Evolutionary conservation across 352 stramenopile genomes (phyloP).

Genomic region (Pythium sukuiense): DNA sequence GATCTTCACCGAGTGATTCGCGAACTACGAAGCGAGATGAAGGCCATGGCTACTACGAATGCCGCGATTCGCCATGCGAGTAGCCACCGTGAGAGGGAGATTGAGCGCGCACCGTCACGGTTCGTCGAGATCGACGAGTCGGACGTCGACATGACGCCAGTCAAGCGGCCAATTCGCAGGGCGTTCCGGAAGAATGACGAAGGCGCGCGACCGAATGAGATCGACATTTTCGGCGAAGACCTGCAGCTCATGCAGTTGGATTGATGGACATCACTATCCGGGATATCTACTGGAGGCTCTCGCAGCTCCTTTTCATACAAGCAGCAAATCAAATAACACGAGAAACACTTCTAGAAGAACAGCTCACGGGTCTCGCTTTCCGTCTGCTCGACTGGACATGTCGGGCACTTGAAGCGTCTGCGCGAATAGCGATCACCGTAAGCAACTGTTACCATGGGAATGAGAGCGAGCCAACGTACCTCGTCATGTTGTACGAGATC

Average conservation of each 20-base stretch:
- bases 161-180: background rate
- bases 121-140: constrained; percentile 2
- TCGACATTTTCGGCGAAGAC: constrained; percentile 28
- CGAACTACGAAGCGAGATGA: constrained; percentile 4
- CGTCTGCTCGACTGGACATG: constrained; percentile 81
- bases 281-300: constrained; percentile 8
- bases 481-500: constrained; percentile 80
- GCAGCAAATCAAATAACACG: constrained; percentile 4
- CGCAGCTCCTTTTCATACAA: background rate
- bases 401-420: constrained; percentile 88
- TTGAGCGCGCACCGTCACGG: background rate
- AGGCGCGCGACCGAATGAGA: background rate
- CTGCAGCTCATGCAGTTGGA: constrained; percentile 21
- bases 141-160: background rate
- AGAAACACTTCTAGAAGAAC: constrained; percentile 48
- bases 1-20: constrained; percentile 9
- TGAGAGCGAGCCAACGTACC: constrained; percentile 42
- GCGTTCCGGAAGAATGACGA: background rate
- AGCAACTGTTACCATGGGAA: background rate
- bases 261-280: constrained; percentile 5
- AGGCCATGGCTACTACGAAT: background rate
- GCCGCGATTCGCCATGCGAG: background rate
- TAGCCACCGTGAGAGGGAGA: background rate
- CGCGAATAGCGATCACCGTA: background rate
- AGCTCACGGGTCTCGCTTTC: constrained; percentile 72